Percentiles rank a stretch among this genome's conserved stretches.
phyloP scores from a whole-genome alignment of 495 filamentous ascomycete species.

The Poronia punctata region DNA sequence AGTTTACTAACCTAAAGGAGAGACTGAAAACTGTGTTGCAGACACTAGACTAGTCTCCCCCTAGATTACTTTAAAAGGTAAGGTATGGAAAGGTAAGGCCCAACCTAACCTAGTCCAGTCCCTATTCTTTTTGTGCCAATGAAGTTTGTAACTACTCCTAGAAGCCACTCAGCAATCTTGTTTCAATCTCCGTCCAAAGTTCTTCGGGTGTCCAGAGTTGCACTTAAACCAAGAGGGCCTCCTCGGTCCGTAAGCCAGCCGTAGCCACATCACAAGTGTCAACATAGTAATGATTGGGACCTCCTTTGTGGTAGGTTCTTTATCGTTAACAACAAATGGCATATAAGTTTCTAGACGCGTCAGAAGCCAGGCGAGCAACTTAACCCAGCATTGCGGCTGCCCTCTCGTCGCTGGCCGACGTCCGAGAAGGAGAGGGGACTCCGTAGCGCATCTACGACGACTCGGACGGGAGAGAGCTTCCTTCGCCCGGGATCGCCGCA shows the following conservation, averaged over 20 bases:
- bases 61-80: no score
- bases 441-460: constrained; percentile 4
- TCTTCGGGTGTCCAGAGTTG: no score
- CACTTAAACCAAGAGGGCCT: constrained; percentile 4
- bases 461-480: background rate
- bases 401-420: background rate
- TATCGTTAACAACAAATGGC: constrained; percentile 1
- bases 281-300: background rate
- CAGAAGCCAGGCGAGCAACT: background rate
- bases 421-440: background rate
- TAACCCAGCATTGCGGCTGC: constrained; percentile 2
- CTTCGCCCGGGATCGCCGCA: constrained; percentile 4
- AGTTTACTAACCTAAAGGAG: no score
- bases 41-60: no score
- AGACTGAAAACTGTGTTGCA: no score
- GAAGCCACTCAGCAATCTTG: no score
- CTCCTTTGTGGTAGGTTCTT: constrained; percentile 1
- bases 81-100: no score
- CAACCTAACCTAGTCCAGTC: no score
- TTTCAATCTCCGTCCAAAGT: no score
- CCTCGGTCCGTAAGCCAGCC: constrained; percentile 1
- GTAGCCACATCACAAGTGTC: background rate
- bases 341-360: constrained; percentile 2
- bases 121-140: no score
- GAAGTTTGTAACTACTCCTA: no score